phyloP scores from a whole-genome alignment of 345 rosid genomes.

The Clausena lansium region DNA sequence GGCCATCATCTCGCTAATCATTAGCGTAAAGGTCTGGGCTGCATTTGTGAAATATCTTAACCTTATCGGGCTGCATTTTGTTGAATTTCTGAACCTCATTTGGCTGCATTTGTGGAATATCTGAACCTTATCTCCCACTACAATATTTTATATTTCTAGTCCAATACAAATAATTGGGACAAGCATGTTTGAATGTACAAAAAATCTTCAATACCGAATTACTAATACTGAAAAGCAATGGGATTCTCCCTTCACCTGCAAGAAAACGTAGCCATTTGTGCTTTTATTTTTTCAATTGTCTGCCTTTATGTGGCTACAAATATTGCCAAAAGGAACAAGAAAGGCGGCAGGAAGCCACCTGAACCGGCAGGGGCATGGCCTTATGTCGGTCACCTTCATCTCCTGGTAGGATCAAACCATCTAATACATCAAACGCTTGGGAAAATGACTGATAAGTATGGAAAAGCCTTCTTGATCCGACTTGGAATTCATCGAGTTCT shows the following conservation, averaged over 20 bases:
- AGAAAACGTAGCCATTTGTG: not conserved
- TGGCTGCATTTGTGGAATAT: not conserved
- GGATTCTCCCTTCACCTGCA: not conserved
- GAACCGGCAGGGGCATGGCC: constrained; percentile 35
- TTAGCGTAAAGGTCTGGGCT: too few relatives aligned
- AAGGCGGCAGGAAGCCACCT: constrained; percentile 19
- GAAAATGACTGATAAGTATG: constrained; percentile 23
- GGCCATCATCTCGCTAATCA: too few relatives aligned
- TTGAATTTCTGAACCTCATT: too few relatives aligned
- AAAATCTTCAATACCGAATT: not conserved
- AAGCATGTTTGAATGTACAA: not conserved
- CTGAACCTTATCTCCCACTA: not conserved
- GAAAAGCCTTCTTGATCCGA: constrained; percentile 27
- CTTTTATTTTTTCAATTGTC: constrained; percentile 11
- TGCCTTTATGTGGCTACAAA: not conserved
- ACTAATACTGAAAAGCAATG: not conserved
- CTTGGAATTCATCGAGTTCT: constrained; percentile 24
- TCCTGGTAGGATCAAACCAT: constrained; percentile 16
- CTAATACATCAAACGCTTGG: constrained; percentile 23
- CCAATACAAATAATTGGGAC: not conserved
- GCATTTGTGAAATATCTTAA: too few relatives aligned
- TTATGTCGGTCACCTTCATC: constrained; percentile 32
- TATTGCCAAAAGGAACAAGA: not conserved
- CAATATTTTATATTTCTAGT: not conserved
- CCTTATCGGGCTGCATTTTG: too few relatives aligned